These are phyloP conservation scores for Ananas comosus DNA, from an alignment of 176 grass and related monocot genomes.

Conservation along the genomic window DNA sequence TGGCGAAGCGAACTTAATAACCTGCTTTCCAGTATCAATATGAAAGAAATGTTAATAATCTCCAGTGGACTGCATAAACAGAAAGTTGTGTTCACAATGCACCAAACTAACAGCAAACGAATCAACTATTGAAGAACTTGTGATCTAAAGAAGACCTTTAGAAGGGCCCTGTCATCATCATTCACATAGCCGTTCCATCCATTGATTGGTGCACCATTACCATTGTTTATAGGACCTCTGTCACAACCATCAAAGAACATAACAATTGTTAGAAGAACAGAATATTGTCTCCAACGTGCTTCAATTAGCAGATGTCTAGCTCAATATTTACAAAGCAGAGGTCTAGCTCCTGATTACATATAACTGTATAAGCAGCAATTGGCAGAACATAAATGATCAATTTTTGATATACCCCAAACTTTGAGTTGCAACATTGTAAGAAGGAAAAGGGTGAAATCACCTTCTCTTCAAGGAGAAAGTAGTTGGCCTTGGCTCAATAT, in stretches of 20 bases:
- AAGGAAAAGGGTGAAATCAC: slow-evolving; percentile 19
- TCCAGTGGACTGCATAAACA: too few species aligned
- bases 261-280: neutral
- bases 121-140: neutral
- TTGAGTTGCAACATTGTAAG: neutral
- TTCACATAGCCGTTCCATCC: slow-evolving; percentile 92
- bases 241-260: slow-evolving; percentile 16
- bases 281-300: slow-evolving; percentile 6
- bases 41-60: slow-evolving; percentile 16
- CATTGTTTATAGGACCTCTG: slow-evolving; percentile 51
- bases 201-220: slow-evolving; percentile 31
- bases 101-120: neutral
- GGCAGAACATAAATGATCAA: neutral
- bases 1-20: slow-evolving; percentile 81
- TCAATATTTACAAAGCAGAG: neutral
- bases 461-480: slow-evolving; percentile 86
- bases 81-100: too few species aligned
- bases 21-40: slow-evolving; percentile 16
- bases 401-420: neutral
- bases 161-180: slow-evolving; percentile 87
- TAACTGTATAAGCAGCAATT: neutral
- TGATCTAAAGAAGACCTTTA: slow-evolving; percentile 42
- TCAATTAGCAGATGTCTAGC: neutral
- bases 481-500: slow-evolving; percentile 60
- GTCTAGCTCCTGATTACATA: too few species aligned